phyloP scores from a whole-genome alignment of 108 stramenopile species.

The Cyclostephanos tholiformis region DNA sequence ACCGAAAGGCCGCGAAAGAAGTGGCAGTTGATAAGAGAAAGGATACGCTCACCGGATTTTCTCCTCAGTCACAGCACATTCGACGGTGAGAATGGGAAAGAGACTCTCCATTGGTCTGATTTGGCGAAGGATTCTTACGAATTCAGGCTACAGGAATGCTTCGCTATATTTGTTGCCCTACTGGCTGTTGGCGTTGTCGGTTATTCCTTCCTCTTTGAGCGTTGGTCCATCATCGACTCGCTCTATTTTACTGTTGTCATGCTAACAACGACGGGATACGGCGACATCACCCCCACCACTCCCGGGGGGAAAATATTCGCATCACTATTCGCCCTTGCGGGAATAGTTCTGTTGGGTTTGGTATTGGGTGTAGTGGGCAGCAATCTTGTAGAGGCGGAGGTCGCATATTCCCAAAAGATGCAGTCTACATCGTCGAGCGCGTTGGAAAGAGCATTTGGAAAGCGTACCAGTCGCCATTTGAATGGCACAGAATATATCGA shows the following conservation, averaged over 20 bases:
- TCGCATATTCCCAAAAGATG: conserved; percentile 40
- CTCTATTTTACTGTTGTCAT: conserved; percentile 63
- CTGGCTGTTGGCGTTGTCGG: conserved; percentile 56
- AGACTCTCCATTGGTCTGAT: conserved; percentile 20
- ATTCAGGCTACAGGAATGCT: conserved; percentile 48
- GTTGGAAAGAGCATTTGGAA: conserved; percentile 22
- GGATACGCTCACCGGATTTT: conserved; percentile 50
- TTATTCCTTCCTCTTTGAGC: conserved; percentile 53
- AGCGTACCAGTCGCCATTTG: not conserved
- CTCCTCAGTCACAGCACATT: conserved; percentile 23
- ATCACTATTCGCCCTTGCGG: conserved; percentile 65
- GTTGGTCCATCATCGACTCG: conserved; percentile 63
- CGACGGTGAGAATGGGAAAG: not conserved
- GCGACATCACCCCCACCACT: conserved; percentile 42
- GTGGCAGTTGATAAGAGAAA: conserved; percentile 57
- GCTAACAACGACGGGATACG: conserved; percentile 47
- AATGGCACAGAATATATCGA: not conserved
- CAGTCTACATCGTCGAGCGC: conserved; percentile 10
- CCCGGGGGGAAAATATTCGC: conserved; percentile 57
- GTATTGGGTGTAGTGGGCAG: conserved; percentile 60
- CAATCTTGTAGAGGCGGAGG: conserved; percentile 52
- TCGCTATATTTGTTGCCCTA: conserved; percentile 46
- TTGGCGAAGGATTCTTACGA: conserved; percentile 17
- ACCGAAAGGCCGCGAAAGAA: not conserved
- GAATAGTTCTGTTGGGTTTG: conserved; percentile 61